phyloP scores from a whole-genome alignment of 164 flowering plant species.

The Chloranthus sessilifolius region DNA sequence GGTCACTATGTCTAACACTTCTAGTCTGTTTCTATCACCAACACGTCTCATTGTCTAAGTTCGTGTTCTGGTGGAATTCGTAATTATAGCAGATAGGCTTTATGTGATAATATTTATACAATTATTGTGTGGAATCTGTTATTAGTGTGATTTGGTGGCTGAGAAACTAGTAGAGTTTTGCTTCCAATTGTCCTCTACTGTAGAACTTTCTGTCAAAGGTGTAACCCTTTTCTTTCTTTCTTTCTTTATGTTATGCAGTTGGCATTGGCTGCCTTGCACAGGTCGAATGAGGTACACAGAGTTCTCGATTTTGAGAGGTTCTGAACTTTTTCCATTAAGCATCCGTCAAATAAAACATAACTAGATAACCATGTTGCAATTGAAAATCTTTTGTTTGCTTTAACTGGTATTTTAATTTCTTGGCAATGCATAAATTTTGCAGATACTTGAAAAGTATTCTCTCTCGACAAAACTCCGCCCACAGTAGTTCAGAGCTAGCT shows the following conservation, averaged over 20 bases:
- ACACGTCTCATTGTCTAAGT: too few relatives aligned
- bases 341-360: not conserved
- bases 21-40: too few relatives aligned
- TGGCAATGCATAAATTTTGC: slow-evolving; percentile 24
- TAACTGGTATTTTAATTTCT: not conserved
- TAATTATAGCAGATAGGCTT: too few relatives aligned
- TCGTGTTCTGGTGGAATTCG: too few relatives aligned
- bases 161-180: too few relatives aligned
- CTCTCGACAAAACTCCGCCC: slow-evolving; percentile 53
- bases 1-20: too few relatives aligned
- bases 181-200: not conserved
- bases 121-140: too few relatives aligned
- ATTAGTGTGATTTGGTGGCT: too few relatives aligned
- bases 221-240: not conserved
- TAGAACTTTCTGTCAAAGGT: not conserved
- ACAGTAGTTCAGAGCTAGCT: slow-evolving; percentile 45
- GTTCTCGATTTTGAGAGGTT: slow-evolving; percentile 84
- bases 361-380: not conserved
- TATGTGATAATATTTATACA: too few relatives aligned
- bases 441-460: slow-evolving; percentile 64
- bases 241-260: slow-evolving; percentile 42
- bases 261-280: slow-evolving; percentile 86
- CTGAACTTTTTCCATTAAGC: slow-evolving; percentile 12
- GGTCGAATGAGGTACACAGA: slow-evolving; percentile 50
- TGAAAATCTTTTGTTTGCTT: not conserved